Evolutionary conservation across 129 eudicot species (phyloP), one percentile per base, ranked within the genome.

Genomic region (Ambrosia trifida): DNA sequence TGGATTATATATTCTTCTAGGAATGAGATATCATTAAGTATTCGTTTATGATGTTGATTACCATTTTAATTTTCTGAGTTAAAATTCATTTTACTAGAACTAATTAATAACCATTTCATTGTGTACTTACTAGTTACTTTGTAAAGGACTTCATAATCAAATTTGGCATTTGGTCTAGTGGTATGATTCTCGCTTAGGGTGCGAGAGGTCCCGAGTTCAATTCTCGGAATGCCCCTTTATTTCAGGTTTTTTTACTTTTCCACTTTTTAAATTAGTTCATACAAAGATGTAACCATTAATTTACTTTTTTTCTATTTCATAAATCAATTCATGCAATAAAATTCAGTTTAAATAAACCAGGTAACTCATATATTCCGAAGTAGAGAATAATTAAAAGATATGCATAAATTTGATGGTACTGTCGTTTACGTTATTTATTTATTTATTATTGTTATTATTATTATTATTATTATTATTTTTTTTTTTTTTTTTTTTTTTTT

Each of bases 201-300:
- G 96, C 87, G 95, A 87, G 96, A 90, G 96, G 95, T 87, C 91
- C 96, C 91, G 96, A 87, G 95, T 90, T 90, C 95, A 83, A 90
- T 90, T 90, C 91, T 90, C 91, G 95, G 95, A 87, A 87, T 87
- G 96, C 95, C 91, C 95, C 90, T n/a, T 11, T 6, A 24, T 24
- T 24, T 24, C n/a, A n/a, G 28, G 28, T 24, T 2, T 3, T 10
- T 4, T 28, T 7, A 9, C 0, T 19, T 54, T 2, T 18, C 19
- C 10, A 2, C 0, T 7, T 52, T 52, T 18, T 0, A 40, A 40
- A 40, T 7, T 2, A 40, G 44, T 40, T 40, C 44, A 0, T 2
- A 40, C 11, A 40, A 24, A 24, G 28, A 24, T 24, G 28, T 0
- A 24, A 40, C 9, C 9, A 40, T 40, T 40, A 40, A 5, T 40